Percentiles rank a stretch among this genome's conserved stretches.
phyloP scores from a whole-genome alignment of 495 filamentous ascomycete genomes.

The Neurospora sp. region DNA sequence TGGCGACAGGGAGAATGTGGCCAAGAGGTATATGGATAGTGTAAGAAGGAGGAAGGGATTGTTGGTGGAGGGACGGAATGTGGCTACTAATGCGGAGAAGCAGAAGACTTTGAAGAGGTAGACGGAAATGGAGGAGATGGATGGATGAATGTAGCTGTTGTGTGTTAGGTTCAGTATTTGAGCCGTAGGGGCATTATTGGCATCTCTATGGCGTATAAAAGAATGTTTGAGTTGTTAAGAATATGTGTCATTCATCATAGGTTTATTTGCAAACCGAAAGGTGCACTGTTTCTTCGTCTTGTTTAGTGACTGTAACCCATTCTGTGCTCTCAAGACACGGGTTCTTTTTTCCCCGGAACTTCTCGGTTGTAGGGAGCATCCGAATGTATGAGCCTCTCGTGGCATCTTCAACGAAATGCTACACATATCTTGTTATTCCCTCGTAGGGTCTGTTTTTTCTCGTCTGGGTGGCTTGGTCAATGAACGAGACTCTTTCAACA shows the following conservation, averaged over 20 bases:
- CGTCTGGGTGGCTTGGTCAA: neutral
- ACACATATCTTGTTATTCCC: too few species aligned
- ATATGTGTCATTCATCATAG: neutral
- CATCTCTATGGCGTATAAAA: neutral
- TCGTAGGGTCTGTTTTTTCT: too few species aligned
- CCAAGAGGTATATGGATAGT: slow-evolving; percentile 87
- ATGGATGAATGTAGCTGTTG: neutral
- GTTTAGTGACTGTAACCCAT: too few species aligned
- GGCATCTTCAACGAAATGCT: too few species aligned
- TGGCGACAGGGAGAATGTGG: slow-evolving; percentile 88
- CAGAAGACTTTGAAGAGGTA: slow-evolving; percentile 97
- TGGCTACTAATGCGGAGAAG: slow-evolving; percentile 83
- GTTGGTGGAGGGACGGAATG: slow-evolving; percentile 61
- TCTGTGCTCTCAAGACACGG: too few species aligned
- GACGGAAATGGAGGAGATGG: neutral
- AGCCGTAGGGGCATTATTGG: neutral
- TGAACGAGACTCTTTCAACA: neutral
- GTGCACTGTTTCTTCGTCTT: neutral
- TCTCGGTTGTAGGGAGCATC: too few species aligned
- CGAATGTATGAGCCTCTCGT: too few species aligned
- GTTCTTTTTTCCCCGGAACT: too few species aligned
- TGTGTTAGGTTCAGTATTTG: too few species aligned
- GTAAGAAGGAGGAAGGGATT: slow-evolving; percentile 80
- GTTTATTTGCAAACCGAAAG: neutral
- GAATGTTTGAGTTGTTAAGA: neutral